phyloP scores from a whole-genome alignment of 1,284 basidiomycete genomes.

The Neolentinus lepideus region DNA sequence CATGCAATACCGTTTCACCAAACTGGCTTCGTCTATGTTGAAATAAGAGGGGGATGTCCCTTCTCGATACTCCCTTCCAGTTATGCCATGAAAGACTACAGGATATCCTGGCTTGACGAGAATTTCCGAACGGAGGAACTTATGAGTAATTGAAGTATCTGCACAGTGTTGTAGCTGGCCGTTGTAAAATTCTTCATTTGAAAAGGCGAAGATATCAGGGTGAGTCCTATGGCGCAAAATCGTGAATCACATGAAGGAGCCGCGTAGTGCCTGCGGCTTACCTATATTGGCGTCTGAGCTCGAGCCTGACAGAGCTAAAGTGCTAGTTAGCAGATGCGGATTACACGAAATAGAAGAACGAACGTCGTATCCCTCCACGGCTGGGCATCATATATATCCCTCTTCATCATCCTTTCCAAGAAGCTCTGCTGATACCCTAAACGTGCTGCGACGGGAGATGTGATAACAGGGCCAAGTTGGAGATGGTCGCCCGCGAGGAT shows the following conservation, averaged over 20 bases:
- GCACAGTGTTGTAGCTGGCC: constrained; percentile 40
- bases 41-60: constrained; percentile 39
- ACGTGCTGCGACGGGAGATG: constrained; percentile 37
- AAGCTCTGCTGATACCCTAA: constrained; percentile 39
- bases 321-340: no score
- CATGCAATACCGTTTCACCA: constrained; percentile 32
- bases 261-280: background rate
- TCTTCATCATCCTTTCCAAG: constrained; percentile 48
- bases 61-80: constrained; percentile 35
- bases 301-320: constrained; percentile 39
- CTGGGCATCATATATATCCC: constrained; percentile 34
- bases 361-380: constrained; percentile 34
- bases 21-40: constrained; percentile 36
- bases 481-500: constrained; percentile 55
- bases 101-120: constrained; percentile 29
- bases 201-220: constrained; percentile 44
- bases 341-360: constrained; percentile 15
- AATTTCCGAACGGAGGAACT: constrained; percentile 29
- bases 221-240: constrained; percentile 53
- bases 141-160: constrained; percentile 27
- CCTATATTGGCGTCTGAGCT: constrained; percentile 27
- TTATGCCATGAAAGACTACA: constrained; percentile 38
- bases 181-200: constrained; percentile 50
- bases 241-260: background rate
- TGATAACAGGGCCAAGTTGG: constrained; percentile 57